phyloP scores from a whole-genome alignment of 2,329 filamentous ascomycete species.

The Cercospora sesami region DNA sequence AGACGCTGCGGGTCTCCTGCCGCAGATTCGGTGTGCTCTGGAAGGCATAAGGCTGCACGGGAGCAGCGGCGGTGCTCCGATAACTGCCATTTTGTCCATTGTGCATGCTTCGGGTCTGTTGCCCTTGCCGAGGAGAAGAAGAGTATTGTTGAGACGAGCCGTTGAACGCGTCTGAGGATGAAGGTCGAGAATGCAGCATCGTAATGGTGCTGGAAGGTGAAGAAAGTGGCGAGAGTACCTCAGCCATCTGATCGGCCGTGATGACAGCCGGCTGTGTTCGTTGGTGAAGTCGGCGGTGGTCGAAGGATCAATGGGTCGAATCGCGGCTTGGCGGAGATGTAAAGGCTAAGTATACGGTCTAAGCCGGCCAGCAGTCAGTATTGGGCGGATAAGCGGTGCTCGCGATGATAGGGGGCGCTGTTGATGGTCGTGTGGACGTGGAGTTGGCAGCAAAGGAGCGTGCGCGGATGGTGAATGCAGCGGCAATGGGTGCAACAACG shows the following conservation, averaged over 20 bases:
- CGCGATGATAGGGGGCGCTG: constrained; percentile 23
- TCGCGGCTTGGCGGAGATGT: constrained; percentile 25
- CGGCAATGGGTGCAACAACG: constrained; percentile 6
- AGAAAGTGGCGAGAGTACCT: constrained; percentile 51
- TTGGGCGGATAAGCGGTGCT: constrained; percentile 14
- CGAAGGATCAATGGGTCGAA: constrained; percentile 23
- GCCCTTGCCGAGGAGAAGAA: constrained; percentile 41
- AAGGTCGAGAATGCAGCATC: constrained; percentile 49
- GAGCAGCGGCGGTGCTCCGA: constrained; percentile 45
- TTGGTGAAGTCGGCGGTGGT: constrained; percentile 5
- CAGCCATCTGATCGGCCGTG: constrained; percentile 41
- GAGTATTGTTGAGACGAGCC: constrained; percentile 41
- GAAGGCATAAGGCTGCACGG: constrained; percentile 54
- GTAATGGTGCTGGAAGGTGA: constrained; percentile 50
- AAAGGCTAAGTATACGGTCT: constrained; percentile 31
- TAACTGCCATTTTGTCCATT: constrained; percentile 45
- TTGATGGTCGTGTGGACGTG: constrained; percentile 13
- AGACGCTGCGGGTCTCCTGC: constrained; percentile 58
- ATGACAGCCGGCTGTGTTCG: too few relatives aligned
- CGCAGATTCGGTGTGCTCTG: constrained; percentile 56
- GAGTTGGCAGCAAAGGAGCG: constrained; percentile 11
- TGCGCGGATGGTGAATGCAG: constrained; percentile 5
- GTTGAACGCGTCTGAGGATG: constrained; percentile 51
- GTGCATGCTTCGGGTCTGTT: constrained; percentile 47
- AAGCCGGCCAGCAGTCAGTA: constrained; percentile 38